Conservation (phyloP, 176 grass and related monocot species). For the Tuctoria greenei region DNA sequence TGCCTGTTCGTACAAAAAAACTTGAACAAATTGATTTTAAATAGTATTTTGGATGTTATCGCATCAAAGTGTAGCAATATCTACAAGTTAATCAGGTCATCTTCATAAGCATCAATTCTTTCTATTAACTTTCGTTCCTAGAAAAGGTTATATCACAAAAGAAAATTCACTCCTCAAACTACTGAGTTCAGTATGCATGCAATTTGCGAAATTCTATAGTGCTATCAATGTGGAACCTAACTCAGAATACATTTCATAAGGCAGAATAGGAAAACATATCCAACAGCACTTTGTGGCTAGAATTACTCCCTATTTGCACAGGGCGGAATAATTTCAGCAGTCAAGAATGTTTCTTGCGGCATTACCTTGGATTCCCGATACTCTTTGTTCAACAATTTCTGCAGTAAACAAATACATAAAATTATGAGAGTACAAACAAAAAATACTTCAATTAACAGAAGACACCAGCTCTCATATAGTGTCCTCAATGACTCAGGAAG, state of each 20-base stretch:
- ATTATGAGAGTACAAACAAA: slow-evolving; percentile 8
- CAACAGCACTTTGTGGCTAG: background rate
- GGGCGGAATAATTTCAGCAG: background rate
- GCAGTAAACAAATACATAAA: slow-evolving; percentile 32
- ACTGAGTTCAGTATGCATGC: background rate
- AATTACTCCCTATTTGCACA: background rate
- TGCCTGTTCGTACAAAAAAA: too few species aligned
- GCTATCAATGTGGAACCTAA: background rate
- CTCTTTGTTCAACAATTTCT: slow-evolving; percentile 63
- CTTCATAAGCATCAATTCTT: slow-evolving; percentile 9
- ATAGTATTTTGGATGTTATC: background rate
- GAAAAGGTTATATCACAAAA: background rate
- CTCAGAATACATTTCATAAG: background rate
- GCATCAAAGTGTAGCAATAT: background rate
- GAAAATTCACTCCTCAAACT: background rate
- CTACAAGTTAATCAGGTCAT: slow-evolving; percentile 6
- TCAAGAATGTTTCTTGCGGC: slow-evolving; percentile 15
- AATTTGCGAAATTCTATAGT: slow-evolving; percentile 8
- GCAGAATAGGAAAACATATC: background rate
- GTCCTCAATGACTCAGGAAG: background rate
- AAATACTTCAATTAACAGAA: slow-evolving; percentile 17
- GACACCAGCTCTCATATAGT: background rate
- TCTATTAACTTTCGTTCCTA: background rate
- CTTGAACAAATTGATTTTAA: background rate
- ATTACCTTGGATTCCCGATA: slow-evolving; percentile 67